A percentile compares a stretch with the other conserved stretches of the same genome.
Conservation (phyloP, 768 basidiomycete genomes). For the Lyophyllum decastes region DNA sequence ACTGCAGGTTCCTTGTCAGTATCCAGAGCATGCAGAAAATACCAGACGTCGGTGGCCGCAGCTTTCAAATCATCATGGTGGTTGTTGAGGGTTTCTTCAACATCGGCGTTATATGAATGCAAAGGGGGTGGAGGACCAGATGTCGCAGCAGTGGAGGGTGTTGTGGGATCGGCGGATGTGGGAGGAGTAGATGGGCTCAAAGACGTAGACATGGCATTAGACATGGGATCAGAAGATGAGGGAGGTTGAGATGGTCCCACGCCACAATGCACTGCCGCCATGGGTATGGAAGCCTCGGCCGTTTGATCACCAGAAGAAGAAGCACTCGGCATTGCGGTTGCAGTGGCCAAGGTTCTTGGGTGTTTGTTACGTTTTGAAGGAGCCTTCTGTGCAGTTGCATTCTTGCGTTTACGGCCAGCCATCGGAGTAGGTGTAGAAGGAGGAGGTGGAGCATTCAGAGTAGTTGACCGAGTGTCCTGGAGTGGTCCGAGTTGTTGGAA, state of each 20-base stretch:
- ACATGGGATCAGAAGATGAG: not conserved
- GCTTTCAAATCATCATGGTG: not conserved
- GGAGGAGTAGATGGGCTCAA: not conserved
- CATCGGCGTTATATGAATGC: not conserved
- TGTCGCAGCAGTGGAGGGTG: not conserved
- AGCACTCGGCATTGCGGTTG: no score
- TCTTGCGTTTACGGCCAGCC: no score
- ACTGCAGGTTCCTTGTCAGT: not conserved
- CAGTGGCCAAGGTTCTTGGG: no score
- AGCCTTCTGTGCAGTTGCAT: no score
- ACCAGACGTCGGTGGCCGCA: conserved; percentile 7
- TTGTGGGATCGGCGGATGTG: not conserved
- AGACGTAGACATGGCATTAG: not conserved
- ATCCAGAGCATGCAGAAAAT: conserved; percentile 3
- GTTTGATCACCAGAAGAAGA: not conserved
- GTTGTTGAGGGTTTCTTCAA: not conserved
- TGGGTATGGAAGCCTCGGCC: not conserved
- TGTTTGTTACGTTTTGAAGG: no score
- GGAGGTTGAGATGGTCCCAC: not conserved
- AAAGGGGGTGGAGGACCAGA: not conserved
- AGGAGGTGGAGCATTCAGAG: no score
- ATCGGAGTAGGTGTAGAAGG: no score
- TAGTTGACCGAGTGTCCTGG: no score
- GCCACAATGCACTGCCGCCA: not conserved
- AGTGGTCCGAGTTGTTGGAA: no score